Percentiles rank a stretch among this genome's conserved stretches.
These are phyloP conservation scores for Cymbidium sinense DNA, from an alignment of 106 monocot genomes.

Conservation along the genomic window DNA sequence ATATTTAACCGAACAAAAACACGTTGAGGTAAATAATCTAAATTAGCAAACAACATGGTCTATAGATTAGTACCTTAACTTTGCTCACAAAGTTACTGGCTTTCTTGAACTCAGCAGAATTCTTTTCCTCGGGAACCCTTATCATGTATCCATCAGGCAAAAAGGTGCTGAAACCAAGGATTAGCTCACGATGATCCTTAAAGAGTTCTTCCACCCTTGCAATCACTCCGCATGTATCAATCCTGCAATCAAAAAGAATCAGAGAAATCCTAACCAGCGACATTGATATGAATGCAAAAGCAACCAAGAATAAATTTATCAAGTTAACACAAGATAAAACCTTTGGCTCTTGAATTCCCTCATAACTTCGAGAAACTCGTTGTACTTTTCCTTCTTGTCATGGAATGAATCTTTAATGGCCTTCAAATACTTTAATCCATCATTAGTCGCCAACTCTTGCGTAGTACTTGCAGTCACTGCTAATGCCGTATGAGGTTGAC, in stretches of 20 bases:
- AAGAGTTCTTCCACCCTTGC: conserved; percentile 56
- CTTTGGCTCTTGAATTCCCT: conserved; percentile 86
- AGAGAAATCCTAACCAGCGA: background rate
- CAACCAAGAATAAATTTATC: background rate
- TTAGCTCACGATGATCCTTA: conserved; percentile 56
- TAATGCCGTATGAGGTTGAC: too few relatives aligned
- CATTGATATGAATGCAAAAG: background rate
- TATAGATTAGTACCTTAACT: conserved; percentile 48
- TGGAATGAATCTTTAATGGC: conserved; percentile 73
- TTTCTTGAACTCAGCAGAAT: conserved; percentile 67
- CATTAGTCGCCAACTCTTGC: conserved; percentile 55
- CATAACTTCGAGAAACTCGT: conserved; percentile 81
- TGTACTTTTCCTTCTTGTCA: conserved; percentile 73
- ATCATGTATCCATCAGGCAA: conserved; percentile 70
- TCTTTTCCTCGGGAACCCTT: conserved; percentile 56
- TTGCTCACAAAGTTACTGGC: conserved; percentile 80
- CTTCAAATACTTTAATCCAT: conserved; percentile 74
- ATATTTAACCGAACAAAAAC: background rate
- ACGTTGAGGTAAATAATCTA: background rate
- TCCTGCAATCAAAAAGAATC: conserved; percentile 27
- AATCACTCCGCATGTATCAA: conserved; percentile 67
- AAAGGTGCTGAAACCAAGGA: conserved; percentile 68
- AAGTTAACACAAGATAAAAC: conserved; percentile 15
- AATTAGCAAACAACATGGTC: background rate
- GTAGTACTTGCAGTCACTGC: too few relatives aligned